Conservation (phyloP, 2,329 filamentous ascomycete genomes). For the Fusarium pilosicola region DNA sequence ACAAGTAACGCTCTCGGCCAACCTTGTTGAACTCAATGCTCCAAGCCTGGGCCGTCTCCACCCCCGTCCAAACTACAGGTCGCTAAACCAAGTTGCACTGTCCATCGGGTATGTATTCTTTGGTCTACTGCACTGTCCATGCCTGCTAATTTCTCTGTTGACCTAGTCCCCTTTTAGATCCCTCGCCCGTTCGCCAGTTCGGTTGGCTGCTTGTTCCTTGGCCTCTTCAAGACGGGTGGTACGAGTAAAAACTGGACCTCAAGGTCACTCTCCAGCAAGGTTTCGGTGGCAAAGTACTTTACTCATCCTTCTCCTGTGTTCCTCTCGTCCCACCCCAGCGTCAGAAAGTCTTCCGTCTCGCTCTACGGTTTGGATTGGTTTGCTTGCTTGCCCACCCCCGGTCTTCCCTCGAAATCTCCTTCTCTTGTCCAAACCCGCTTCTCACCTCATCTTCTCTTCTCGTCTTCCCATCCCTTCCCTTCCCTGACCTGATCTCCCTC, state of each 20-base stretch:
- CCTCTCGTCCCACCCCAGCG: constrained; percentile 21
- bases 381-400: constrained; percentile 15
- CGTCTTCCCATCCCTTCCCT: constrained; percentile 18
- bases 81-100: constrained; percentile 9
- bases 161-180: constrained; percentile 31
- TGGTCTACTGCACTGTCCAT: constrained; percentile 20
- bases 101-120: neutral
- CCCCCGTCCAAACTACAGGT: neutral
- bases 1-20: neutral
- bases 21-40: neutral
- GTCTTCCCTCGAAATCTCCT: constrained; percentile 39
- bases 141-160: constrained; percentile 38
- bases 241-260: constrained; percentile 19
- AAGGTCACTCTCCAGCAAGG: neutral
- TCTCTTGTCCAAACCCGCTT: constrained; percentile 31
- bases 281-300: neutral
- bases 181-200: constrained; percentile 27
- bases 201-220: constrained; percentile 27
- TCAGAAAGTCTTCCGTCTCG: constrained; percentile 7
- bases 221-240: constrained; percentile 22
- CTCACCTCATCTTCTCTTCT: constrained; percentile 37
- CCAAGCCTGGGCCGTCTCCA: neutral
- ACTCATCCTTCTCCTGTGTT: neutral
- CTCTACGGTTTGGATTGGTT: neutral
- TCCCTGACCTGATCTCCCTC: constrained; percentile 21